A percentile compares a stretch with the other conserved stretches of the same genome.
Evolutionary conservation across 116 monocot genomes (phyloP).

Genomic region (Posidonia oceanica): DNA sequence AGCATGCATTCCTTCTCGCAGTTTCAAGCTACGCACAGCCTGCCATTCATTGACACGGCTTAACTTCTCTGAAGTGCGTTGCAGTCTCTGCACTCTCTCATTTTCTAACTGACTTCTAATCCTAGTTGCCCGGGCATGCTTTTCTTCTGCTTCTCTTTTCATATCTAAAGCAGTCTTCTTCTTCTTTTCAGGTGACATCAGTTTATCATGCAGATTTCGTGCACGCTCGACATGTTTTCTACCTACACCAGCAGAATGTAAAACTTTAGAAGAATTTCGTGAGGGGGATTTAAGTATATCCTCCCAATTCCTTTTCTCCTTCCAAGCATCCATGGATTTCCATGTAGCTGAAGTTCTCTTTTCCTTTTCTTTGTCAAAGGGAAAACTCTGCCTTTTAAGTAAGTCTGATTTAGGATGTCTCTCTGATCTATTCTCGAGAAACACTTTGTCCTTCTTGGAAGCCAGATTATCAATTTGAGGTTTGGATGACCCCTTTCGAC

Average conservation of each 20-base stretch:
- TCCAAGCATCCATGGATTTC: conserved; percentile 97
- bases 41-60: conserved; percentile 98
- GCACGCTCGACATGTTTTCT: conserved; percentile 73
- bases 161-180: conserved; percentile 72
- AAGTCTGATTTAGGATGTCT: conserved; percentile 32
- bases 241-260: conserved; percentile 54
- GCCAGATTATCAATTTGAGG: conserved; percentile 42
- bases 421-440: conserved; percentile 35
- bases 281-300: conserved; percentile 86
- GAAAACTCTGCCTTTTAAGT: conserved; percentile 24
- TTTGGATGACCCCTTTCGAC: conserved; percentile 30
- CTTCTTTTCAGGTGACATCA: conserved; percentile 97
- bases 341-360: conserved; percentile 34
- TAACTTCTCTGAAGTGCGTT: conserved; percentile 86
- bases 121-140: conserved; percentile 83
- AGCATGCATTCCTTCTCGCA: conserved; percentile 83
- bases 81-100: conserved; percentile 85
- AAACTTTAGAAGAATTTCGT: conserved; percentile 45
- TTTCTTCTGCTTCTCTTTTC: conserved; percentile 91
- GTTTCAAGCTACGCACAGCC: conserved; percentile 76
- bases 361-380: conserved; percentile 43
- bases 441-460: conserved; percentile 32
- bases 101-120: conserved; percentile 88
- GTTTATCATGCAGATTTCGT: conserved; percentile 72
- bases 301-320: conserved; percentile 95